A percentile compares a stretch with the other conserved stretches of the same genome.
phyloP scores from a whole-genome alignment of 352 stramenopile genomes.

The Globisporangium canariense region DNA sequence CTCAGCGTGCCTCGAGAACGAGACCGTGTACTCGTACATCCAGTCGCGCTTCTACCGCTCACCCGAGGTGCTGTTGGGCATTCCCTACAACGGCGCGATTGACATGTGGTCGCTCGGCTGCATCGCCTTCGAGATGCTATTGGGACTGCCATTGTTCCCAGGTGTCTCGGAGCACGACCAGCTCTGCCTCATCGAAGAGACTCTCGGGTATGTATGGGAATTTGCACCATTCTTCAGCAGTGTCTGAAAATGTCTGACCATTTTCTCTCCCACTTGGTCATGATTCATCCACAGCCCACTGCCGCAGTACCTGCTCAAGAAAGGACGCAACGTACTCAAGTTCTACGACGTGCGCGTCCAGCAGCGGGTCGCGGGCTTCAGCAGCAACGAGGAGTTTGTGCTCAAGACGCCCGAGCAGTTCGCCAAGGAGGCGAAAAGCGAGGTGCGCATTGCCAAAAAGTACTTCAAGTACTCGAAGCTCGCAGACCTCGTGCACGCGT shows the following conservation, averaged over 20 bases:
- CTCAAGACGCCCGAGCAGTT: slow-evolving; percentile 40
- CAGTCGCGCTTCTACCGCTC: slow-evolving; percentile 93
- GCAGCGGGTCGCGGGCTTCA: slow-evolving; percentile 1
- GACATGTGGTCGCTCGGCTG: slow-evolving; percentile 66
- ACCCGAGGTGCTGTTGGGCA: slow-evolving; percentile 63
- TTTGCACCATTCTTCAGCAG: neutral
- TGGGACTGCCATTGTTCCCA: slow-evolving; percentile 93
- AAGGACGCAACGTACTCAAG: slow-evolving; percentile 38
- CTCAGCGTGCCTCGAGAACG: slow-evolving; percentile 80
- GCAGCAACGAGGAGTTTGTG: slow-evolving; percentile 20
- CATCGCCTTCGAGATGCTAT: slow-evolving; percentile 90
- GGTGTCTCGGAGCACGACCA: slow-evolving; percentile 93
- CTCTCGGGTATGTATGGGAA: slow-evolving; percentile 49
- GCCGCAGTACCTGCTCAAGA: slow-evolving; percentile 30
- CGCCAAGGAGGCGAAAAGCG: slow-evolving; percentile 28
- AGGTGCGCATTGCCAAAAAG: slow-evolving; percentile 36
- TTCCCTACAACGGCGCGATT: slow-evolving; percentile 50
- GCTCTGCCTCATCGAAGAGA: slow-evolving; percentile 89
- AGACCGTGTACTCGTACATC: slow-evolving; percentile 94
- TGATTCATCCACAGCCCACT: slow-evolving; percentile 14
- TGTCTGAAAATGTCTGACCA: neutral
- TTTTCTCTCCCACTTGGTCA: neutral
- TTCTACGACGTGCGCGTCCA: slow-evolving; percentile 35
- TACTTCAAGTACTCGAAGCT: slow-evolving; percentile 55
- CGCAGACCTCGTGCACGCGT: slow-evolving; percentile 39